Percentiles rank a stretch among this genome's conserved stretches.
Evolutionary conservation across 257 asterid genomes (phyloP).

Genomic region (Thymus mandschuricus): DNA sequence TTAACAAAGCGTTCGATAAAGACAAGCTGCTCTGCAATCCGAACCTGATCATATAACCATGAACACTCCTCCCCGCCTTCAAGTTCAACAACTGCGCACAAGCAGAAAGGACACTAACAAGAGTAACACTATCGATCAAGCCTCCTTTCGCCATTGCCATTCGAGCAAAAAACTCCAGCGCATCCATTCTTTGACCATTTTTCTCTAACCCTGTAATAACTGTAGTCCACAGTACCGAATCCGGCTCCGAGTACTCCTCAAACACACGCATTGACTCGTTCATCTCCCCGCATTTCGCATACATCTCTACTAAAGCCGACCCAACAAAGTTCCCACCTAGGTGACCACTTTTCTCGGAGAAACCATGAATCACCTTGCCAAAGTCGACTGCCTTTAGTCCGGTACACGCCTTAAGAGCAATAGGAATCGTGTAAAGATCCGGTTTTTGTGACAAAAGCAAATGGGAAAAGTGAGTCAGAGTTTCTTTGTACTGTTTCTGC

Average conservation of each 20-base stretch:
- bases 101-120: constrained; percentile 68
- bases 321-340: constrained; percentile 54
- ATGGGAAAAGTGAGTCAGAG: constrained; percentile 43
- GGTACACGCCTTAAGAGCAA: constrained; percentile 69
- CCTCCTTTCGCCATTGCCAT: constrained; percentile 40
- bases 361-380: constrained; percentile 65
- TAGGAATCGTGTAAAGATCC: constrained; percentile 47
- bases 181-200: constrained; percentile 46
- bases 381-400: constrained; percentile 42
- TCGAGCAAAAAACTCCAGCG: constrained; percentile 48
- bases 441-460: constrained; percentile 44
- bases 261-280: constrained; percentile 59
- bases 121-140: constrained; percentile 49
- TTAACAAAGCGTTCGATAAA: constrained; percentile 55
- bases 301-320: constrained; percentile 60
- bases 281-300: constrained; percentile 68
- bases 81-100: constrained; percentile 52
- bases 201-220: constrained; percentile 66
- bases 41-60: constrained; percentile 53
- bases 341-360: constrained; percentile 46
- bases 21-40: constrained; percentile 45
- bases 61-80: constrained; percentile 64
- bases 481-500: constrained; percentile 45
- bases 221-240: constrained; percentile 71
- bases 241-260: constrained; percentile 64